A percentile compares a stretch with the other conserved stretches of the same genome.
Evolutionary conservation across 176 grass and related monocot genomes (phyloP).

Genomic region (Pontederia crassipes): DNA sequence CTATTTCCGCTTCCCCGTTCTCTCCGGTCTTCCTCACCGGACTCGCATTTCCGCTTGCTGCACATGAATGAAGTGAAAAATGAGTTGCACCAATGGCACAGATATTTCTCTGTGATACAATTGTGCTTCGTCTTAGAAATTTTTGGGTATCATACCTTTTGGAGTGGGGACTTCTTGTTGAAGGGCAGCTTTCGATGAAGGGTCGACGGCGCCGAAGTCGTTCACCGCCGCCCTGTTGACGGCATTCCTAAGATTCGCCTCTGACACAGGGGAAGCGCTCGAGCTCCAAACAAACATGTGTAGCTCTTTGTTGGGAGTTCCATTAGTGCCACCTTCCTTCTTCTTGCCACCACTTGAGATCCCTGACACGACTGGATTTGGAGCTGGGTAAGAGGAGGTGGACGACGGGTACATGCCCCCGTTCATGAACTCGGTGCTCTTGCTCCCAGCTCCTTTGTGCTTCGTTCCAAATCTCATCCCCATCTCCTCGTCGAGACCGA

Average conservation of each 20-base stretch:
- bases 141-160: slow-evolving; percentile 31
- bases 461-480: slow-evolving; percentile 29
- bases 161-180: slow-evolving; percentile 42
- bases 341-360: slow-evolving; percentile 19
- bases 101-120: not conserved
- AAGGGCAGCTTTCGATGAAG: not conserved
- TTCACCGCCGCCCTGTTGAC: slow-evolving; percentile 82
- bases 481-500: slow-evolving; percentile 10
- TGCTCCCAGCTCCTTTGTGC: slow-evolving; percentile 20
- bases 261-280: slow-evolving; percentile 74
- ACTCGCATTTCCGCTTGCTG: slow-evolving; percentile 44
- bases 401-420: not conserved
- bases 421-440: slow-evolving; percentile 26
- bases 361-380: slow-evolving; percentile 49
- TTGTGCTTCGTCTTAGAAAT: not conserved
- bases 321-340: slow-evolving; percentile 60
- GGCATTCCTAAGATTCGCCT: slow-evolving; percentile 84
- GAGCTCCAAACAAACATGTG: slow-evolving; percentile 96
- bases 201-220: slow-evolving; percentile 36
- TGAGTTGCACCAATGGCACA: not conserved
- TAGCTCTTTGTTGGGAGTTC: slow-evolving; percentile 79
- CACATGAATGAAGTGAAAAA: not conserved
- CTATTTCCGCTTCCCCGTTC: slow-evolving; percentile 46
- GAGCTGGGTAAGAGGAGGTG: slow-evolving; percentile 37
- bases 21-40: slow-evolving; percentile 38